Base-by-base conservation (phyloP, 805 yeast species). In the Kregervanrija pseudodelftensis region DNA sequence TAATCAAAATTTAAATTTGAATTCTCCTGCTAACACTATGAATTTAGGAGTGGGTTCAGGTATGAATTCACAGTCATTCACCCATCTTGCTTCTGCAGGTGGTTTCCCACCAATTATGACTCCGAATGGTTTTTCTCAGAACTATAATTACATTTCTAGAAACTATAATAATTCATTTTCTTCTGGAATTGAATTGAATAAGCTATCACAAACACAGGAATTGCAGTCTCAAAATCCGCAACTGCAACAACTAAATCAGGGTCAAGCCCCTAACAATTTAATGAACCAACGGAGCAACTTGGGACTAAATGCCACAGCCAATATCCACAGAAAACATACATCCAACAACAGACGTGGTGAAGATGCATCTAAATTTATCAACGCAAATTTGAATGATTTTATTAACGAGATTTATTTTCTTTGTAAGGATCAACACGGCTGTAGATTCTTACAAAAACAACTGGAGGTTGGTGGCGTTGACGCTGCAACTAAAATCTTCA, bases 391-490 rank as follows among this genome's bases (percentile, higher is more conserved):
- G 49, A 78, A 73, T 40, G 89, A 85, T 53, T 85, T 82, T 58
- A 66, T 74, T 13, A 88, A 88, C 39, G 81, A 80, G 46, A 82
- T 91, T 43, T 85, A 78, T 58, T 74, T 85, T 1, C 70, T 93
- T 50, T 90, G 98, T 67, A 87, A 82, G 58, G 99, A 91, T 61
- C 98, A 91, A 66, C 96, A 91, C 60, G 98, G 99, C 8, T 91
- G 98, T 61, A 73, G 99, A 47, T 89, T 85, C 61, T 68, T 91
- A 50, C 99, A 91, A 65, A 79, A 84, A 50, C 95, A 89, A 61
- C 71, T 93, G 52, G 95, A 88, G 54, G 61, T 72, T 39, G 74
- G 76, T 10, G 78, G 75, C 31, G 64, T 69, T n/a, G 67, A 72
- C 40, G 86, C 85, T 11, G 83, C 90, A 8, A 74, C 83, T 30